Base-by-base conservation (phyloP, 2,329 filamentous ascomycete species). In the Fusarium xylarioides region DNA sequence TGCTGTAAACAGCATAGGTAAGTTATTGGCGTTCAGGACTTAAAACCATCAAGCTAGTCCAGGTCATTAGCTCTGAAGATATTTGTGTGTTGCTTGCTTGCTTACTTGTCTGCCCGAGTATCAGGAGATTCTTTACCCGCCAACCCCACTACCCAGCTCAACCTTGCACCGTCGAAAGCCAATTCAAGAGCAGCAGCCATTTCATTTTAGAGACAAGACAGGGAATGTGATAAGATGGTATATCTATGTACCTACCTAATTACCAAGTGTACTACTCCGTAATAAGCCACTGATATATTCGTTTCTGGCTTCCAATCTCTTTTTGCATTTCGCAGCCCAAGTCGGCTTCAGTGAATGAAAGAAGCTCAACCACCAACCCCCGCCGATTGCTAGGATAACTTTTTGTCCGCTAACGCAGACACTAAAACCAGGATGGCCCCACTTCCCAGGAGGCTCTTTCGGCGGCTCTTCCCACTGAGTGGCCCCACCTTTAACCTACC, bases 401-500 rank as follows among this genome's bases (percentile, higher is more conserved):
- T 16, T 8, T 16, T 8, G 26, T 26, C 54, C 47, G 34, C 37
- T 67, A 53, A 53, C 23, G 26, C 26, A 43, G 30, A 28, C 60
- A 37, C 50, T 58, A 61, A 67, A 34, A 34, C 14, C 46, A 23
- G n/a, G 7, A 38, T 38, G 14, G 30, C 46, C 34, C 66, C 66
- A 65, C 66, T 43, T 37, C 47, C 26, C 30, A 21, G 52, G 65
- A 69, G 58, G 58, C 66, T 64, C 65, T 56, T 55, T 23, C 28
- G 38, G 40, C 40, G 37, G 28, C 55, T 58, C 43, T 38, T 52
- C 34, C 21, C 23, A 58, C 26, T 34, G n/a, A 37, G 38, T 28
- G 54, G 53, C 32, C 44, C 67, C 64, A 47, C 54, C 46, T 53
- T 49, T 26, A 28, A 56, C 64, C 37, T 44, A 32, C 56, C 56